Evolutionary conservation across 1,139 yeast genomes (phyloP).

Genomic region (Hyphopichia burtonii): DNA sequence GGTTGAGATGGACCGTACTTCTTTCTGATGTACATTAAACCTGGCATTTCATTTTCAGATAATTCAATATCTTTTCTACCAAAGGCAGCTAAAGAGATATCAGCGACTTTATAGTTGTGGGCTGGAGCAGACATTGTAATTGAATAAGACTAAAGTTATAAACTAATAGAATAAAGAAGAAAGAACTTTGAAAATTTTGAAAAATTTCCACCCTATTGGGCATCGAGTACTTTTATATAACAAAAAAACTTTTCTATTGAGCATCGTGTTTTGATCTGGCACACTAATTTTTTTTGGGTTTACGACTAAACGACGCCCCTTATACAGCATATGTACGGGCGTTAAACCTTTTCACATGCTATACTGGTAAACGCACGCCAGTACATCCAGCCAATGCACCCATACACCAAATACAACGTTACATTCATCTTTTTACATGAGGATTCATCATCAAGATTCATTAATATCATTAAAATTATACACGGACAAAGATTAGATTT

Average conservation of each 20-base stretch:
- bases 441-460: no score
- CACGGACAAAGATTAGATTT: no score
- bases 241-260: no score
- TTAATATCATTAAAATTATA: no score
- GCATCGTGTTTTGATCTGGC: not conserved
- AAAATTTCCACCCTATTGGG: not conserved
- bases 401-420: no score
- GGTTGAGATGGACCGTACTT: conserved; percentile 93
- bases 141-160: not conserved
- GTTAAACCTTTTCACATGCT: no score
- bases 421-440: no score
- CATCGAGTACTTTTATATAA: not conserved
- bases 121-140: conserved; percentile 30
- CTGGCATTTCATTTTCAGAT: conserved; percentile 99
- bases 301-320: no score
- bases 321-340: no score
- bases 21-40: conserved; percentile 96
- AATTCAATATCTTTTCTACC: conserved; percentile 99
- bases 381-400: no score
- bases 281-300: not conserved
- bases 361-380: no score
- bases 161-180: conserved; percentile 1
- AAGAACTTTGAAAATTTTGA: not conserved
- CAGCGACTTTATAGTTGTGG: conserved; percentile 90
- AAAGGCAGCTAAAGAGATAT: conserved; percentile 97